Percentiles rank a stretch among this genome's conserved stretches.
These are phyloP conservation scores for Paradendryphiella salina DNA, from an alignment of 2,329 filamentous ascomycete species.

Conservation along the genomic window DNA sequence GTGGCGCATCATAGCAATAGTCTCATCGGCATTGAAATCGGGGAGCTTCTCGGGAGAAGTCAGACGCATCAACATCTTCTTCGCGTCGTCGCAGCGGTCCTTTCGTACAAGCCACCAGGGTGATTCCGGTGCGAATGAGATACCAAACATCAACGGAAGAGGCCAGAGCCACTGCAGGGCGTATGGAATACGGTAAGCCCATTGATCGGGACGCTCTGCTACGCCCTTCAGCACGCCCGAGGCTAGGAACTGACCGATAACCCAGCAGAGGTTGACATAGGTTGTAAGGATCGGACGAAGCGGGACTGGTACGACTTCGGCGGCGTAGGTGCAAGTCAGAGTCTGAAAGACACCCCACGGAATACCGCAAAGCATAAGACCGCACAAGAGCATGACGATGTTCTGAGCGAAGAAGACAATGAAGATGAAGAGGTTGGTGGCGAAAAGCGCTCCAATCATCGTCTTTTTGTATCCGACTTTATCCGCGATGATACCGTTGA, in stretches of 20 bases:
- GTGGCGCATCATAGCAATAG: constrained; percentile 87
- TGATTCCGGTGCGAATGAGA: constrained; percentile 69
- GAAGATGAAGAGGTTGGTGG: constrained; percentile 41
- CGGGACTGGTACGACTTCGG: constrained; percentile 69
- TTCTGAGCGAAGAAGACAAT: constrained; percentile 44
- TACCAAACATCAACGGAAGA: constrained; percentile 66
- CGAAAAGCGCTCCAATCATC: constrained; percentile 41
- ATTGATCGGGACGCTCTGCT: constrained; percentile 65
- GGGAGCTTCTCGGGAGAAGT: constrained; percentile 55
- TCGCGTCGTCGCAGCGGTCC: constrained; percentile 66
- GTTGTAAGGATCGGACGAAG: constrained; percentile 62
- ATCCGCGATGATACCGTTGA: constrained; percentile 53
- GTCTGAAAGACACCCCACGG: constrained; percentile 55
- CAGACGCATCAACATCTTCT: constrained; percentile 65
- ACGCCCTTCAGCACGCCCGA: constrained; percentile 72
- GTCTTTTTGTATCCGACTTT: constrained; percentile 49
- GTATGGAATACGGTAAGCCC: constrained; percentile 68
- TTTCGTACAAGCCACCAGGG: constrained; percentile 75
- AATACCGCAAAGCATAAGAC: constrained; percentile 57
- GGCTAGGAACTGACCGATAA: constrained; percentile 71
- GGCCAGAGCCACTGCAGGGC: constrained; percentile 79
- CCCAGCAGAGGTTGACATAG: constrained; percentile 80
- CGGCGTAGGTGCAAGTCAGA: constrained; percentile 54
- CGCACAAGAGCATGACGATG: constrained; percentile 62
- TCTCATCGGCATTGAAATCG: constrained; percentile 55